phyloP scores from a whole-genome alignment of 2,329 filamentous ascomycete species.

The Neurospora crassa region DNA sequence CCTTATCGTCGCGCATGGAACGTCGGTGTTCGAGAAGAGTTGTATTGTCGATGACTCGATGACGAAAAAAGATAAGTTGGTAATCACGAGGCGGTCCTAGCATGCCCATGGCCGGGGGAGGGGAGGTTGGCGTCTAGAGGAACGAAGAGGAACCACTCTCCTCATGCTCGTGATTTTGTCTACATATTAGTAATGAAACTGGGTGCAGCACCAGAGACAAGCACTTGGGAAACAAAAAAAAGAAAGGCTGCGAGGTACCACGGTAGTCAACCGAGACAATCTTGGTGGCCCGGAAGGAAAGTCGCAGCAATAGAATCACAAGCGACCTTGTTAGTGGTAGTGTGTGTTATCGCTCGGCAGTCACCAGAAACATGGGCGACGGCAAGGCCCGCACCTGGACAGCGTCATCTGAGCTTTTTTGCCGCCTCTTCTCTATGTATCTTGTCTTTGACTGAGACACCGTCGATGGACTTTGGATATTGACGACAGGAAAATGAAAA shows the following conservation, averaged over 20 bases:
- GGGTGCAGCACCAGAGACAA: not conserved
- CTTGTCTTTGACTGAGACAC: not conserved
- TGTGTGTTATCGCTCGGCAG: not conserved
- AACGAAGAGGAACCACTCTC: not conserved
- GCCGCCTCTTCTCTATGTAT: not conserved
- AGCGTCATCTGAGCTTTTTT: not conserved
- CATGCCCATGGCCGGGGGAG: not conserved
- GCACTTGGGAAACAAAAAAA: not conserved
- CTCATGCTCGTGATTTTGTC: not conserved
- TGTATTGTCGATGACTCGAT: constrained; percentile 8
- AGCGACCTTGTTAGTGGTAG: not conserved
- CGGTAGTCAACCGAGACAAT: not conserved
- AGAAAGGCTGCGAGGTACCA: not conserved
- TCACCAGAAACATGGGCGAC: not conserved
- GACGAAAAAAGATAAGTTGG: constrained; percentile 17
- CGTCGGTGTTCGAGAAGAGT: not conserved
- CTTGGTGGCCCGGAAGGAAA: not conserved
- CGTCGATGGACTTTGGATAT: not conserved
- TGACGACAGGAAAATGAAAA: not conserved
- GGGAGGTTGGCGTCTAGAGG: not conserved
- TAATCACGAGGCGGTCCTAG: constrained; percentile 13
- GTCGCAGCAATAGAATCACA: not conserved
- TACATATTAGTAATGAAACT: not conserved
- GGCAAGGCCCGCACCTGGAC: not conserved
- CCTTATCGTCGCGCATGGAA: not conserved